Conservation (phyloP, 129 eudicot species). For the Centella asiatica region DNA sequence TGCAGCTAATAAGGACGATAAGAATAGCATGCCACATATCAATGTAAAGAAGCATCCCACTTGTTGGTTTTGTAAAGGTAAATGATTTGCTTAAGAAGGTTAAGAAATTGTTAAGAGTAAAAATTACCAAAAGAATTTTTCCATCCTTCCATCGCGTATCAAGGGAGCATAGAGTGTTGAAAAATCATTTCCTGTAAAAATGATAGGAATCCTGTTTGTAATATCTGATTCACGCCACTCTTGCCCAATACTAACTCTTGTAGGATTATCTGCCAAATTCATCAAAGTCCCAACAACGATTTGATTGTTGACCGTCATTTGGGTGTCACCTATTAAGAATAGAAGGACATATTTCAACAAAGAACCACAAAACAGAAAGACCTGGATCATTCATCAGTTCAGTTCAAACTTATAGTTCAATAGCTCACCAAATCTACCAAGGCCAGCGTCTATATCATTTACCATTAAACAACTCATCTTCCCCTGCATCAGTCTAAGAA, state of each 20-base stretch:
- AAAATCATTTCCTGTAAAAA: constrained; percentile 93
- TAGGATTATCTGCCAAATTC: constrained; percentile 93
- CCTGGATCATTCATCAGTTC: constrained; percentile 21
- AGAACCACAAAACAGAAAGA: constrained; percentile 5
- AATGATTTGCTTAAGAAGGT: neutral
- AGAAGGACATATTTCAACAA: constrained; percentile 14
- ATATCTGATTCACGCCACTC: constrained; percentile 81
- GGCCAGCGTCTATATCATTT: constrained; percentile 96
- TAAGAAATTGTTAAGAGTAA: constrained; percentile 1
- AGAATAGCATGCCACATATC: neutral
- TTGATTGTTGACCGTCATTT: constrained; percentile 97
- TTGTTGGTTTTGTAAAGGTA: neutral
- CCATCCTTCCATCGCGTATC: constrained; percentile 99
- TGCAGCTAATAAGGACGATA: constrained; percentile 1
- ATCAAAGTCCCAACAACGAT: constrained; percentile 91
- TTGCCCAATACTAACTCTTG: constrained; percentile 93
- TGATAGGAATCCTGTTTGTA: constrained; percentile 72
- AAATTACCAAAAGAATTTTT: constrained; percentile 83
- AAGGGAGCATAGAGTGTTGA: constrained; percentile 88
- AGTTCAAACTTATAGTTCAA: constrained; percentile 29
- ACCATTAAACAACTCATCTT: constrained; percentile 96
- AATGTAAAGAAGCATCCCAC: constrained; percentile 5
- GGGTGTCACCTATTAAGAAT: constrained; percentile 68
- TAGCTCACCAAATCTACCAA: constrained; percentile 97
- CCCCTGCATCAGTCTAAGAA: constrained; percentile 52